Base-by-base conservation (phyloP, 139 green algal species). In the Chlamydomonas incerta region DNA sequence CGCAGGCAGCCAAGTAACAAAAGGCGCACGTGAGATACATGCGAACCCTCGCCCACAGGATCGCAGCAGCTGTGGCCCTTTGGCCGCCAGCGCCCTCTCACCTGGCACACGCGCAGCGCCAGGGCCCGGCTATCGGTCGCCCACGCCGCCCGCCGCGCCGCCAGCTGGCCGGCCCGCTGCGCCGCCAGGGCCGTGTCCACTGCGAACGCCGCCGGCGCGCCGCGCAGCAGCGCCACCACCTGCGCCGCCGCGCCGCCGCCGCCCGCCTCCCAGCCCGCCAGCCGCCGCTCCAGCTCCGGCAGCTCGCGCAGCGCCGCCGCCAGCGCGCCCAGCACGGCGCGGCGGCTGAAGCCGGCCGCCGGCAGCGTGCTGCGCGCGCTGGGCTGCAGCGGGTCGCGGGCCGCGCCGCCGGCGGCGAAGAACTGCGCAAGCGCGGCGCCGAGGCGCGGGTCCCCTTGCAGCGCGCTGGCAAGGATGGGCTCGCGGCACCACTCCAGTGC, bases 401-500 rank as follows among this genome's bases (percentile, higher is more conserved):
- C 41, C 41, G 52, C 34, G 57, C 74, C 67, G 21, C 71, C 47
- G 3, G 65, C 33, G 28, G 76, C 65, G 65, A 84, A 57, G 77
- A 87, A 87, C 28, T 74, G 77, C 63, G 77, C 63, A 29, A 83
- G 29, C 8, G 29, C 77, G 29, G 50, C 35, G 18, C 77, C 77
- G 14, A 74, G 5, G 62, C 63, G 77, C 9, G 77, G 77, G 77
- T 83, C 77, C 4, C 63, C 77, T 29, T 70, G 63, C 63, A 85
- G 63, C 69, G 41, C 41, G 41, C 6, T 50, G 41, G 41, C 41
- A 8, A 92, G 33, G 34, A 80, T 11, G 80, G 88, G 83, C 31
- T 90, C 73, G 81, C 90, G 87, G 33, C 89, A 35, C 88, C 88
- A 93, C 55, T 91, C 81, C 55, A 89, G 91, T 0, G 87, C 87